Percentiles rank a stretch among this genome's conserved stretches.
Conservation (phyloP, 257 asterid genomes). For the Leptodermis oblonga region DNA sequence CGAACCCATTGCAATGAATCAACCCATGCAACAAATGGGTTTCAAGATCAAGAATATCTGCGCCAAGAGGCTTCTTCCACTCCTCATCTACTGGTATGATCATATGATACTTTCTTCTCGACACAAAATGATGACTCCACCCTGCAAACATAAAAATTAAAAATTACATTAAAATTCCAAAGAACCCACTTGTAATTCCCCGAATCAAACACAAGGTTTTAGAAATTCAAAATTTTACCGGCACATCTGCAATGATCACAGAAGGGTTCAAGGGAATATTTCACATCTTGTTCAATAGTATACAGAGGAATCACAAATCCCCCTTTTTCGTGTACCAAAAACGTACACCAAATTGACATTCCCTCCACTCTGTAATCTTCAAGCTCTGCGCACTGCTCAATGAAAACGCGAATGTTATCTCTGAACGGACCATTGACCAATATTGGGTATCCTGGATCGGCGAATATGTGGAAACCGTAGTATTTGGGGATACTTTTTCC, state of each 20-base stretch:
- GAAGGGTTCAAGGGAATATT: conserved; percentile 40
- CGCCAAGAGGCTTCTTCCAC: conserved; percentile 60
- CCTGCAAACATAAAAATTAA: conserved; percentile 35
- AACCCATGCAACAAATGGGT: conserved; percentile 78
- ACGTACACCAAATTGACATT: conserved; percentile 63
- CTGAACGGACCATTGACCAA: conserved; percentile 50
- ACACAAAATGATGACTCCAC: conserved; percentile 85
- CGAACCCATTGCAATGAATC: conserved; percentile 86
- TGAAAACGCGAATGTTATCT: conserved; percentile 58
- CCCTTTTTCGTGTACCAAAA: conserved; percentile 52
- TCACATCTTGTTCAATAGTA: conserved; percentile 65
- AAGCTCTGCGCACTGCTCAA: conserved; percentile 51
- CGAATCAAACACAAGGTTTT: conserved; percentile 11
- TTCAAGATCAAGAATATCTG: conserved; percentile 49
- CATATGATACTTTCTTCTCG: conserved; percentile 77
- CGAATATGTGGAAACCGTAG: conserved; percentile 58
- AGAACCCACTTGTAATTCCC: conserved; percentile 8
- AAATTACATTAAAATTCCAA: background rate
- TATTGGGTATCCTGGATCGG: conserved; percentile 46
- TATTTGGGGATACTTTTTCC: conserved; percentile 34
- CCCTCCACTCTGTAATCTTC: conserved; percentile 52
- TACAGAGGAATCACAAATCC: conserved; percentile 66
- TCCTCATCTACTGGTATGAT: conserved; percentile 71
- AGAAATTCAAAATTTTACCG: conserved; percentile 35
- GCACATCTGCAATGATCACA: conserved; percentile 76